Evolutionary conservation across 2,329 filamentous ascomycete genomes (phyloP).

Genomic region (Plectosphaerella cucumerina): DNA sequence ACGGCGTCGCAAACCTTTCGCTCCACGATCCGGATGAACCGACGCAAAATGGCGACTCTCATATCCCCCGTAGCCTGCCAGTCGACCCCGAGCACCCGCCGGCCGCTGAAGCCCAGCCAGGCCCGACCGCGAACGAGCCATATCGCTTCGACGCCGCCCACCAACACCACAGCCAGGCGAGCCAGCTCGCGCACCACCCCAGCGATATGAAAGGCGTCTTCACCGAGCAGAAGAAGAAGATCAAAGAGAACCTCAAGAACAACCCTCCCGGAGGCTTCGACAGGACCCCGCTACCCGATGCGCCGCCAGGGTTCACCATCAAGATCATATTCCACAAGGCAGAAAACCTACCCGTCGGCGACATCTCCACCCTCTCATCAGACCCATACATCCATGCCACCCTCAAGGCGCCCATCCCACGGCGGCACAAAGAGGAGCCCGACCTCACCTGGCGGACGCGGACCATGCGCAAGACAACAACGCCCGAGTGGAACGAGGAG

Average conservation of each 20-base stretch:
- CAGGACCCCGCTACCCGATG: conserved; percentile 68
- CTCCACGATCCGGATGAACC: too few species aligned
- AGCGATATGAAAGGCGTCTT: conserved; percentile 26
- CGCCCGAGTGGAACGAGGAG: conserved; percentile 77
- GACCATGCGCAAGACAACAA: conserved; percentile 66
- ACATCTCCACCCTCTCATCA: conserved; percentile 71
- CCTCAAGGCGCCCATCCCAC: conserved; percentile 65
- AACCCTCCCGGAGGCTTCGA: conserved; percentile 76
- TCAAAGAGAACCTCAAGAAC: conserved; percentile 32
- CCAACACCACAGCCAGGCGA: conserved; percentile 7
- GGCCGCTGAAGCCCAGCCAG: background rate
- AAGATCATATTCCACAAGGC: conserved; percentile 82
- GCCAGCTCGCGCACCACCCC: conserved; percentile 13
- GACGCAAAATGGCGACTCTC: too few species aligned
- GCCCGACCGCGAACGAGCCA: background rate
- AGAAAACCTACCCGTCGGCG: conserved; percentile 74
- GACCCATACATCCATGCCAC: conserved; percentile 81
- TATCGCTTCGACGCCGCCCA: conserved; percentile 5
- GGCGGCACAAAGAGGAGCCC: conserved; percentile 82
- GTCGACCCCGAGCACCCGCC: background rate
- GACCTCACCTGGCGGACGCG: conserved; percentile 68
- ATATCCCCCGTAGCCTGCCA: too few species aligned
- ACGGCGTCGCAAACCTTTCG: too few species aligned
- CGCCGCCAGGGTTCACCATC: conserved; percentile 75
- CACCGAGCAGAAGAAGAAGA: conserved; percentile 29